Conservation (phyloP, 108 stramenopile species). For the Pseudonitzschia delicatissima region DNA sequence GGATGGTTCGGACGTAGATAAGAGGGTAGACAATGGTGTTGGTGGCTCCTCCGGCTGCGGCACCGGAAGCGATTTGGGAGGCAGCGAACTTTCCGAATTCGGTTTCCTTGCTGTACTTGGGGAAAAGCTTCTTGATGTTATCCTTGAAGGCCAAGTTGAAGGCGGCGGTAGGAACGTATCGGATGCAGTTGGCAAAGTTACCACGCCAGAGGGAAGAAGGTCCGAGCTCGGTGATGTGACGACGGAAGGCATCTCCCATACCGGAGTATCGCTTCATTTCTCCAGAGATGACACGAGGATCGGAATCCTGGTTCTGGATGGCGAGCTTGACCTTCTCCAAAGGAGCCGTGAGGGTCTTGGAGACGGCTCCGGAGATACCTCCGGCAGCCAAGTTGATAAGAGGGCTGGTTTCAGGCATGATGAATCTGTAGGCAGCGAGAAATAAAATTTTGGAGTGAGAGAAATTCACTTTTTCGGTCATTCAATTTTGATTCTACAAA, state of each 20-base stretch:
- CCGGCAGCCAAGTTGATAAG: slow-evolving; percentile 86
- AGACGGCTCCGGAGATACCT: slow-evolving; percentile 90
- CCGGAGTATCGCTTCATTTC: slow-evolving; percentile 94
- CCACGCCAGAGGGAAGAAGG: slow-evolving; percentile 92
- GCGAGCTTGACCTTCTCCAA: slow-evolving; percentile 98
- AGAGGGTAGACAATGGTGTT: slow-evolving; percentile 99
- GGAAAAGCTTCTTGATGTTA: slow-evolving; percentile 92
- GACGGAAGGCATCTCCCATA: slow-evolving; percentile 89
- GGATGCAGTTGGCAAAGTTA: slow-evolving; percentile 95
- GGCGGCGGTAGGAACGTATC: slow-evolving; percentile 97
- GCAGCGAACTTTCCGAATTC: slow-evolving; percentile 76
- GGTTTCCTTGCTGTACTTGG: slow-evolving; percentile 91
- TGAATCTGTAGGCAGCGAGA: neutral
- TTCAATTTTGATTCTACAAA: too few species aligned
- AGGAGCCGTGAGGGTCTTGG: slow-evolving; percentile 93
- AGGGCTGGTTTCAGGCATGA: slow-evolving; percentile 7
- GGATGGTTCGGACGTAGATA: slow-evolving; percentile 98
- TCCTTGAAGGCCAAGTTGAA: slow-evolving; percentile 99
- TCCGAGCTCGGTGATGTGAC: slow-evolving; percentile 90
- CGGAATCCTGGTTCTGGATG: slow-evolving; percentile 94
- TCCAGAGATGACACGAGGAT: slow-evolving; percentile 92
- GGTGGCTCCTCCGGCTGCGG: slow-evolving; percentile 92
- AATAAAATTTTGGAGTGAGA: neutral
- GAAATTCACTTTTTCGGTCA: neutral
- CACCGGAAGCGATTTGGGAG: slow-evolving; percentile 90